Evolutionary conservation across 257 asterid genomes (phyloP).

Genomic region (Salvia miltiorrhiza): DNA sequence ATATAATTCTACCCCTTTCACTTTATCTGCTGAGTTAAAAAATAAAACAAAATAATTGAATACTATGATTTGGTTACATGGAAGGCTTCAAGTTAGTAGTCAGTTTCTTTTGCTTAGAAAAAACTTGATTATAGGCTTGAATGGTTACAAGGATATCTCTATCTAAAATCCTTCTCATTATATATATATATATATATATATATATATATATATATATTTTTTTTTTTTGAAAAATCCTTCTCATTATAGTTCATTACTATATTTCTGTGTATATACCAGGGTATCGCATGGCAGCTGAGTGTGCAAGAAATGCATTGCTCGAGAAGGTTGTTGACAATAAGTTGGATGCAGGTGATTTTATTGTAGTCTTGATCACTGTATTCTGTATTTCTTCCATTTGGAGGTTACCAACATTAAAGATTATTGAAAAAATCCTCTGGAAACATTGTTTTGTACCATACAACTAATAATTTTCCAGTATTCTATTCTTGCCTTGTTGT

Average conservation of each 20-base stretch:
- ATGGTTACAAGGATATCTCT: too few relatives aligned
- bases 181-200: too few relatives aligned
- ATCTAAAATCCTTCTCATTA: background rate
- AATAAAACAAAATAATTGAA: background rate
- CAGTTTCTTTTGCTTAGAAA: too few relatives aligned
- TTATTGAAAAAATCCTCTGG: background rate
- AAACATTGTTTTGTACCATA: background rate
- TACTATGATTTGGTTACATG: background rate
- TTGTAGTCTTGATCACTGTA: background rate
- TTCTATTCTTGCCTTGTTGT: background rate
- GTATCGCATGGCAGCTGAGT: conserved; percentile 90
- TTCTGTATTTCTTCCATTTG: background rate
- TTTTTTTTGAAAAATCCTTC: background rate
- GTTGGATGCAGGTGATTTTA: conserved; percentile 63
- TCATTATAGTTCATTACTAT: background rate
- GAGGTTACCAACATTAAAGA: background rate
- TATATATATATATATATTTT: too few relatives aligned
- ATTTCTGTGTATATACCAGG: conserved; percentile 35
- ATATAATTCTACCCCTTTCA: background rate
- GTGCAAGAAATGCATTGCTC: conserved; percentile 76
- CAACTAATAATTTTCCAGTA: background rate
- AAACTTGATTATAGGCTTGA: background rate
- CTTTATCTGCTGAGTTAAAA: background rate
- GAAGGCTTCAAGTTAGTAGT: background rate
- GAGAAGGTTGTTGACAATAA: conserved; percentile 86